Evolutionary conservation across 1,284 basidiomycete genomes (phyloP).

Genomic region (Inonotus hispidus): DNA sequence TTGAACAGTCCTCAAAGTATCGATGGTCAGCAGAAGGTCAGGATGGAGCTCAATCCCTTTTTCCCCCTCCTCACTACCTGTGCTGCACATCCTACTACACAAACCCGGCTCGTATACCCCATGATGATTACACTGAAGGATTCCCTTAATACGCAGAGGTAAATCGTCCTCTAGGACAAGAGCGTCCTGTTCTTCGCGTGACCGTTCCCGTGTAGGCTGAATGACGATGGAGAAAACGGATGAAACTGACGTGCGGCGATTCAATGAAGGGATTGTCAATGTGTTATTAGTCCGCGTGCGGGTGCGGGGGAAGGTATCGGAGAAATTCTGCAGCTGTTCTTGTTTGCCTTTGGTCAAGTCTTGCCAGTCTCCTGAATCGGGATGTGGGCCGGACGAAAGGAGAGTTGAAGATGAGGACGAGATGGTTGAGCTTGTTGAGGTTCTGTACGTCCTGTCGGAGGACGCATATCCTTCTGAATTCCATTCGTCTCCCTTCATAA

Average conservation of each 20-base stretch:
- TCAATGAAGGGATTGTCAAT: neutral
- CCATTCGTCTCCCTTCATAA: neutral
- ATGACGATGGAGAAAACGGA: conserved; percentile 16
- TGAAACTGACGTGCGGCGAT: conserved; percentile 10
- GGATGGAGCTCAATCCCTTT: conserved; percentile 5
- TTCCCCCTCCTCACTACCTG: neutral
- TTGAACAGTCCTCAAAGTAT: conserved; percentile 10
- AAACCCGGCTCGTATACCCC: neutral
- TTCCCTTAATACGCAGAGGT: conserved; percentile 12
- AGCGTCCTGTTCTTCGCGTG: conserved; percentile 1
- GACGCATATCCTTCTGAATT: neutral
- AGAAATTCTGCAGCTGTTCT: neutral
- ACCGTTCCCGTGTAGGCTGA: conserved; percentile 6
- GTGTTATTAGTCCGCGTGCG: neutral
- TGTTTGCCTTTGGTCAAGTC: too few species aligned
- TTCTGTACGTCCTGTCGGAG: neutral
- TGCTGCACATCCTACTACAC: neutral
- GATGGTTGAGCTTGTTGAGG: neutral
- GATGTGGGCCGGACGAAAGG: neutral
- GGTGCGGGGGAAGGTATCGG: neutral
- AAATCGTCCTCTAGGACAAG: conserved; percentile 11
- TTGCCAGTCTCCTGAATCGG: too few species aligned
- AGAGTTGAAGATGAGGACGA: neutral
- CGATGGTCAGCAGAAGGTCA: conserved; percentile 10
- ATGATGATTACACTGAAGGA: conserved; percentile 1